Evolutionary conservation across 148 eudicot genomes (phyloP).

Genomic region (Pouteria glomerata): DNA sequence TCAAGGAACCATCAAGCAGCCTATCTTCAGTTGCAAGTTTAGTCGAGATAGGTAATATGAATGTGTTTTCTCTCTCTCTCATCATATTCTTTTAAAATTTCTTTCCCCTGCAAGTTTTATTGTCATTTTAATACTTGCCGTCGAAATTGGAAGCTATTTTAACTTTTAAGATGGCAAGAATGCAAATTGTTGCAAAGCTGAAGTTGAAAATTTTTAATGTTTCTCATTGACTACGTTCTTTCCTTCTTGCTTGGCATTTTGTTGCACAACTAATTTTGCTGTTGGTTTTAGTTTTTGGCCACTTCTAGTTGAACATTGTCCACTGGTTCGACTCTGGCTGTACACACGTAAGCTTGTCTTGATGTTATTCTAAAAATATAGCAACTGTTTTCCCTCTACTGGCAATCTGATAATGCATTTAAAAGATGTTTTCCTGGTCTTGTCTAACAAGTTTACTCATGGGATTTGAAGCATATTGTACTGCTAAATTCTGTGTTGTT

Average conservation of each 20-base stretch:
- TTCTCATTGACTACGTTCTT: neutral
- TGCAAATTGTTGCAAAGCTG: neutral
- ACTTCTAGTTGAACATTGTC: neutral
- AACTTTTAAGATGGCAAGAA: neutral
- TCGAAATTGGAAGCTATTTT: neutral
- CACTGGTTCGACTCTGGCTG: neutral
- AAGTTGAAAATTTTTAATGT: neutral
- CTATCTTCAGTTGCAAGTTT: slow-evolving; percentile 63
- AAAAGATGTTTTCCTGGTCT: neutral
- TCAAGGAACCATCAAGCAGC: slow-evolving; percentile 48
- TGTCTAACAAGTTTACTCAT: neutral
- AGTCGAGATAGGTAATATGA: slow-evolving; percentile 43
- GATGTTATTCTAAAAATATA: neutral
- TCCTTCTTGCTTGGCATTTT: neutral
- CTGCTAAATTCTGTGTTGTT: neutral
- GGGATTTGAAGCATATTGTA: neutral
- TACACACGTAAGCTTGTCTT: neutral
- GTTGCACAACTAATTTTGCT: neutral
- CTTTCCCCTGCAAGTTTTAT: neutral
- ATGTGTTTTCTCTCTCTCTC: neutral
- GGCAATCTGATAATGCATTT: neutral
- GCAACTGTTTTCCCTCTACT: neutral
- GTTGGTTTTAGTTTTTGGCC: neutral
- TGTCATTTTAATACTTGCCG: neutral
- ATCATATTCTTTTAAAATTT: neutral